phyloP scores from a whole-genome alignment of 495 filamentous ascomycete genomes.

The Ascodesmis nigricans region DNA sequence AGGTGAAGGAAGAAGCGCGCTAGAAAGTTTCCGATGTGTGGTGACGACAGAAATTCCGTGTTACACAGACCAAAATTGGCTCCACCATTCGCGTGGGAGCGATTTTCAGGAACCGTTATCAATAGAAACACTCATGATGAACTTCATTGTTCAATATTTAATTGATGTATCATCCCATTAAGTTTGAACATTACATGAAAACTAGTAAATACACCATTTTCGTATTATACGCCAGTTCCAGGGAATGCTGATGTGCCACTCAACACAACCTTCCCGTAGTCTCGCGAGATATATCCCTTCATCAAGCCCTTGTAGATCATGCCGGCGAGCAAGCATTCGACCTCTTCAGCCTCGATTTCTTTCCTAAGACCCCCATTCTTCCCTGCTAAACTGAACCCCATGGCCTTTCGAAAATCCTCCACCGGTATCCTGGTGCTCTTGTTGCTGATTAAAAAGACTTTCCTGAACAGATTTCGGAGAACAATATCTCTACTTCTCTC shows the following conservation, averaged over 20 bases:
- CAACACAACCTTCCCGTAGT: slow-evolving; percentile 67
- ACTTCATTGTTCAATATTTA: too few species aligned
- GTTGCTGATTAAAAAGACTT: slow-evolving; percentile 61
- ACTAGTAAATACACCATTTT: too few species aligned
- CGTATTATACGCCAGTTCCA: slow-evolving; percentile 68
- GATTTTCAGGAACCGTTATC: too few species aligned
- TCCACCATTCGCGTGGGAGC: too few species aligned
- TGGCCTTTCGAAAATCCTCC: slow-evolving; percentile 49
- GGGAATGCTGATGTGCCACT: slow-evolving; percentile 85
- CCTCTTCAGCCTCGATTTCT: slow-evolving; percentile 66
- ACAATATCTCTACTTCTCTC: slow-evolving; percentile 82
- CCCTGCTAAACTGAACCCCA: slow-evolving; percentile 36
- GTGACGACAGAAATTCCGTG: too few species aligned
- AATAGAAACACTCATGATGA: too few species aligned
- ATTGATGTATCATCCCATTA: too few species aligned
- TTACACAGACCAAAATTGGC: too few species aligned
- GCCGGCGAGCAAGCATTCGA: slow-evolving; percentile 84
- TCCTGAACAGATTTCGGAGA: slow-evolving; percentile 69
- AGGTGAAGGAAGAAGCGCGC: too few species aligned
- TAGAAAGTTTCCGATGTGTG: too few species aligned
- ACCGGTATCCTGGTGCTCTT: slow-evolving; percentile 68
- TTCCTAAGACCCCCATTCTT: slow-evolving; percentile 44
- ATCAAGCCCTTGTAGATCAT: slow-evolving; percentile 95
- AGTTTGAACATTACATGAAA: too few species aligned
- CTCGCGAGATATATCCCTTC: slow-evolving; percentile 93